Conservation (phyloP, 225 moss, liverwort and hornwort genomes). For the Thuidium tamariscinum region DNA sequence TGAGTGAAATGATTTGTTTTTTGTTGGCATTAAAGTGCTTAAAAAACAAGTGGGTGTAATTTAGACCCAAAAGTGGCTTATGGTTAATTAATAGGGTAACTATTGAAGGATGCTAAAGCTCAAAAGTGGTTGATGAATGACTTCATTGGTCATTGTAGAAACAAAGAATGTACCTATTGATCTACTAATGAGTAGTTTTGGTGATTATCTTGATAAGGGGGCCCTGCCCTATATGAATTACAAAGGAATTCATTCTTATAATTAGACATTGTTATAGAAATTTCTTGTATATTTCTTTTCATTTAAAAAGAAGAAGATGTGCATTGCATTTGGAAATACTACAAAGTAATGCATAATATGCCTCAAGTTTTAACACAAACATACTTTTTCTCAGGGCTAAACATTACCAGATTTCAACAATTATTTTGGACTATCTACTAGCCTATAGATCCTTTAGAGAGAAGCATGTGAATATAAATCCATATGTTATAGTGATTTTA, state of each 20-base stretch:
- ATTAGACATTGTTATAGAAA: not conserved
- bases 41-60: no score
- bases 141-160: no score
- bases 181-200: no score
- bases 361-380: not conserved
- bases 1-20: not conserved
- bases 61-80: accelerated
- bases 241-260: accelerated
- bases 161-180: no score
- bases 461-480: not conserved
- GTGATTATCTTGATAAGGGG: no score
- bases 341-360: not conserved
- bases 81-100: not conserved
- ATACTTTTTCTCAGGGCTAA: accelerated
- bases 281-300: not conserved
- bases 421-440: not conserved
- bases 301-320: not conserved
- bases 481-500: not conserved
- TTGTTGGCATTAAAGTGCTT: accelerated
- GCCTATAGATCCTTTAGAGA: not conserved
- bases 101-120: no score
- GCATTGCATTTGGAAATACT: not conserved
- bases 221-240: no score
- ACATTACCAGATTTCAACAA: accelerated
- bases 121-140: no score